Evolutionary conservation across 2,329 filamentous ascomycete genomes (phyloP), one percentile per base, ranked within the genome.

Genomic region (Metarhizium rileyi): DNA sequence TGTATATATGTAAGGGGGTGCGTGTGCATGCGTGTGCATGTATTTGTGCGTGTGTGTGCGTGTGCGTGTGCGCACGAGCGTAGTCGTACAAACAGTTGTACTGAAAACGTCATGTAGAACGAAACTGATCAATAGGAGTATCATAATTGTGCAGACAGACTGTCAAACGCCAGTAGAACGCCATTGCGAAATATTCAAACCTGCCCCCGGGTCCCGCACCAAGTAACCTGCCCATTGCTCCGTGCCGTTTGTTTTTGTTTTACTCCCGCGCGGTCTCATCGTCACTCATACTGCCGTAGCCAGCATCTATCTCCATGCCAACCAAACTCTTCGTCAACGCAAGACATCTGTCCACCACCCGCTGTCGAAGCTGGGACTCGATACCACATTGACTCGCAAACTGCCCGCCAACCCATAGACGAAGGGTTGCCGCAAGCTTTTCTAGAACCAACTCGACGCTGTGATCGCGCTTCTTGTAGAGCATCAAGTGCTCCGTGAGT

Each of bases 241-340:
- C 38, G 38, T 42, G 8, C 6, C 35, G 6, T 20, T 20, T 20
- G 35, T 38, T 38, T 20, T 38, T 18, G 33, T 10, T 40, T 46
- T 25, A 50, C 23, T 48, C 51, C 18, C 48, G 35, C 27, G 22
- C 57, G 16, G 66, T 68, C 41, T 73, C 73, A 46, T 67, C 66
- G 41, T 78, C 76, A 51, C 70, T 75, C 70, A 78, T 76, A 54
- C 72, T 81, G 44, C 71, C 78, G 61, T 83, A 83, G 7, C 80
- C 80, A 1, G 75, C 74, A 56, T 83, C 80, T 12, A 69, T 64
- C 50, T 80, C 75, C 73, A 83, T 81, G 8, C 80, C 78, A 7
- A 81, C 72, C 35, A 78, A 66, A 46, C 67, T 72, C 60, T 78
- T 80, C 14, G 75, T 79, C 33, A 83, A 72, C 10, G 63, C 59